Conservation (phyloP, 2,329 filamentous ascomycete species). For the Fusarium sp. region DNA sequence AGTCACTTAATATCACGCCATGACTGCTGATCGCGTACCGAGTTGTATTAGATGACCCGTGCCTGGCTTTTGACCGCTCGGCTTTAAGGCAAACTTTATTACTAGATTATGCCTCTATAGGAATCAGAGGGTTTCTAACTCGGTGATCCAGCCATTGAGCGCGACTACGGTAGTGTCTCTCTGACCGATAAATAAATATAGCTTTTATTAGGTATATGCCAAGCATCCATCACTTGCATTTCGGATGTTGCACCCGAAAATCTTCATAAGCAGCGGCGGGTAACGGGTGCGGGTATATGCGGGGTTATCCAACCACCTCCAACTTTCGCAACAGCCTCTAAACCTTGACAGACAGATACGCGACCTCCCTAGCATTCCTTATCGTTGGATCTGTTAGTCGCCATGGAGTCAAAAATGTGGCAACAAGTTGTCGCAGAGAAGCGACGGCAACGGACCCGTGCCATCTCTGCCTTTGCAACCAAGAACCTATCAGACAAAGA, state of each 20-base stretch:
- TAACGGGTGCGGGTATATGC: background rate
- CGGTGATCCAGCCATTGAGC: background rate
- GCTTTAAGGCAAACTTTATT: background rate
- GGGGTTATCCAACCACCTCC: background rate
- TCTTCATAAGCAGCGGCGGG: background rate
- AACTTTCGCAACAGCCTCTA: background rate
- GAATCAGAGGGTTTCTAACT: background rate
- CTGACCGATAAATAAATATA: no score
- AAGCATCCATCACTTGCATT: background rate
- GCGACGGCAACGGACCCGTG: background rate
- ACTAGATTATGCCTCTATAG: background rate
- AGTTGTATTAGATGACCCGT: background rate
- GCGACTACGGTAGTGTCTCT: background rate
- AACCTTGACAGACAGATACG: background rate
- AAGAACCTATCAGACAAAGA: background rate
- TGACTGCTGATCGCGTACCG: background rate
- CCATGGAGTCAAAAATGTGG: slow-evolving; percentile 1
- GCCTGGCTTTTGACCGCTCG: background rate
- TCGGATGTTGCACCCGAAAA: background rate
- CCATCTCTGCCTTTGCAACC: background rate
- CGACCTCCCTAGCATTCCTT: background rate
- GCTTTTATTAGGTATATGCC: background rate
- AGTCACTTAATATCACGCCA: background rate
- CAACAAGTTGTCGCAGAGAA: slow-evolving; percentile 1
- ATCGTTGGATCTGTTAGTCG: rapidly evolving